A percentile compares a stretch with the other conserved stretches of the same genome.
phyloP scores from a whole-genome alignment of 106 monocot species.

The Ottelia alismoides region DNA sequence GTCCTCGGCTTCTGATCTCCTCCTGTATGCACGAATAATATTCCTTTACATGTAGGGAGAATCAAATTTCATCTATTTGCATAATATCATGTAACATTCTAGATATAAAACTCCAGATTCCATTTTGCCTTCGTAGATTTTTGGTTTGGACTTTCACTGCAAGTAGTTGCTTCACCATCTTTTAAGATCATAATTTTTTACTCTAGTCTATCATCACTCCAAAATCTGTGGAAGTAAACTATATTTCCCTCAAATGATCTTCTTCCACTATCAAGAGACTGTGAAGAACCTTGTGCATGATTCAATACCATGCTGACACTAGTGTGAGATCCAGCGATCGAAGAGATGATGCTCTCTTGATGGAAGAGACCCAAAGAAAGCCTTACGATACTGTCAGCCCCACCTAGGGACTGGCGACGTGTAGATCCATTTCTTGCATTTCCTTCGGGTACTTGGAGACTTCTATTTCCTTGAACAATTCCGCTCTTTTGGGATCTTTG shows the following conservation, averaged over 20 bases:
- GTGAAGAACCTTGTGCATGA: slow-evolving; percentile 46
- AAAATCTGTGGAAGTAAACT: slow-evolving; percentile 22
- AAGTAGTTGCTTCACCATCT: slow-evolving; percentile 19
- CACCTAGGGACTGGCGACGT: slow-evolving; percentile 62
- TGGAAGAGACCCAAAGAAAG: slow-evolving; percentile 16
- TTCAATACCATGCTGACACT: slow-evolving; percentile 54
- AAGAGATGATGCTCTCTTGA: slow-evolving; percentile 42
- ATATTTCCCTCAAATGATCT: slow-evolving; percentile 28
- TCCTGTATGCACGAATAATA: too few species aligned
- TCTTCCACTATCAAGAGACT: slow-evolving; percentile 59
- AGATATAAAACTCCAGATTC: slow-evolving; percentile 17
- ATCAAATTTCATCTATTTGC: slow-evolving; percentile 83
- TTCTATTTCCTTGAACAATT: too few species aligned
- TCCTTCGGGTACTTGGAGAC: slow-evolving; percentile 21
- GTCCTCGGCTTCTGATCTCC: too few species aligned
- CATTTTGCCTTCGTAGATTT: slow-evolving; percentile 11
- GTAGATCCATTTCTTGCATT: slow-evolving; percentile 43
- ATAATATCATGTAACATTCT: slow-evolving; percentile 57
- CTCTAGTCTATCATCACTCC: slow-evolving; percentile 14
- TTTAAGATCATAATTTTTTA: slow-evolving; percentile 23
- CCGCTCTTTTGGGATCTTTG: too few species aligned
- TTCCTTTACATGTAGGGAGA: too few species aligned
- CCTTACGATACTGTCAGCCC: slow-evolving; percentile 31
- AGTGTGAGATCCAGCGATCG: slow-evolving; percentile 38
- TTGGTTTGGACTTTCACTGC: slow-evolving; percentile 31